phyloP scores from a whole-genome alignment of 2,329 filamentous ascomycete species.

The Diplodia mutila region DNA sequence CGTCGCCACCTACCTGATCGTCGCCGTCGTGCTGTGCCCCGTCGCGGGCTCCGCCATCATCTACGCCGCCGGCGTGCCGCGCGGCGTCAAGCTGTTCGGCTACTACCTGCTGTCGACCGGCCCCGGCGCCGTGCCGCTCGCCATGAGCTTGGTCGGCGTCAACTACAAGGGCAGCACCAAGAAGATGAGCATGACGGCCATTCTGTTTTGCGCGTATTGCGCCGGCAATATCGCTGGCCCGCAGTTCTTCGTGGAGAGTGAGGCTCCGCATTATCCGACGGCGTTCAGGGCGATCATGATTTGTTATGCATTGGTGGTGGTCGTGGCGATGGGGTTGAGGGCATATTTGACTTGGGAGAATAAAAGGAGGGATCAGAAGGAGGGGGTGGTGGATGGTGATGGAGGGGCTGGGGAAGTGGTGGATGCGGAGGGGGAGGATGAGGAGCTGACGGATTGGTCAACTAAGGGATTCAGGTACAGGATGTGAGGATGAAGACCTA shows the following conservation, averaged over 20 bases:
- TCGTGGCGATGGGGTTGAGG: constrained; percentile 27
- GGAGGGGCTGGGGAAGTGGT: neutral
- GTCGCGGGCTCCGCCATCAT: constrained; percentile 21
- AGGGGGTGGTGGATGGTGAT: neutral
- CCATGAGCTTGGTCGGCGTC: constrained; percentile 28
- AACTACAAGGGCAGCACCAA: constrained; percentile 39
- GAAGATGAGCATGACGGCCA: constrained; percentile 34
- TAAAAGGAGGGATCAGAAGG: constrained; percentile 23
- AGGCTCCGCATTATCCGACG: constrained; percentile 25
- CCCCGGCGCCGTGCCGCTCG: constrained; percentile 14
- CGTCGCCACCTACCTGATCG: constrained; percentile 17
- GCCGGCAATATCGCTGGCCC: constrained; percentile 21
- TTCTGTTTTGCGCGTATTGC: constrained; percentile 24
- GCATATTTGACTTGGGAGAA: constrained; percentile 29
- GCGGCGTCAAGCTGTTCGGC: constrained; percentile 20
- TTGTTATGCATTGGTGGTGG: constrained; percentile 27
- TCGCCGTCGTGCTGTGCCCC: constrained; percentile 7
- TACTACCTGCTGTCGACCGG: constrained; percentile 25
- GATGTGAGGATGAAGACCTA: neutral
- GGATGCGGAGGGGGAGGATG: constrained; percentile 23
- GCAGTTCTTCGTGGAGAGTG: constrained; percentile 20
- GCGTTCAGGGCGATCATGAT: constrained; percentile 23
- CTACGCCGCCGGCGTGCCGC: constrained; percentile 12
- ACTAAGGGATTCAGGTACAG: constrained; percentile 35
- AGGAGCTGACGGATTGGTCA: constrained; percentile 35